Evolutionary conservation across 805 yeast genomes (phyloP), one percentile per base, ranked within the genome.

Genomic region (Lachancea waltii): DNA sequence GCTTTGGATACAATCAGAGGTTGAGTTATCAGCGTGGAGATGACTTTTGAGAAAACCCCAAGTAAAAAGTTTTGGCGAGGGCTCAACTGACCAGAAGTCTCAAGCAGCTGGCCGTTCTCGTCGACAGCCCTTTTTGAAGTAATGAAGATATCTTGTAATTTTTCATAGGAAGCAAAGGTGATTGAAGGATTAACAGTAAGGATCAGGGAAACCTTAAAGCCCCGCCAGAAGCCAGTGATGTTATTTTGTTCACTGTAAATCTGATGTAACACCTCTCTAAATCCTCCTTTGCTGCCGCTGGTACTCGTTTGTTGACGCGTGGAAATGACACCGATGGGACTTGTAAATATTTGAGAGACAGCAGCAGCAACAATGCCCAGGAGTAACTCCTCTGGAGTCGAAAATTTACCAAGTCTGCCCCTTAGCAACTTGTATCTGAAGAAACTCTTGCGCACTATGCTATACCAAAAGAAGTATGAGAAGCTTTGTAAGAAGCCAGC

Each of bases 381-480:
- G 8, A 72, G 56, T 47, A 85, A 70, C 59, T 85, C 95, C 45
- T 75, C 76, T 1, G 76, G 64, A 0, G 92, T 82, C 21, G 47
- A 48, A 16, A 52, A 33, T 3, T 36, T 39, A 9, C 40, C 21
- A 3, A 38, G 40, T 9, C 67, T 64, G 39, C 62, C 51, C 53
- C 62, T 59, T 47, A 64, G 56, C 40, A 49, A 20, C 41, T 67
- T 67, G 36, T 65, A 42, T 33, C 62, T 41, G 35, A 72, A 68
- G 60, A 76, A 79, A 13, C 70, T 60, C 37, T 72, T 69, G 45
- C 85, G 74, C 13, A 84, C 77, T 28, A 82, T 63, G 4, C 87
- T 79, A 60, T 85, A 85, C 92, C 94, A 85, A 61, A 84, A 85
- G 59, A 85, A 85, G 60, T 85, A 85, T 21, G 85, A 79, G 55